A percentile compares a stretch with the other conserved stretches of the same genome.
Conservation (phyloP, 805 yeast species). For the Candida germanica region DNA sequence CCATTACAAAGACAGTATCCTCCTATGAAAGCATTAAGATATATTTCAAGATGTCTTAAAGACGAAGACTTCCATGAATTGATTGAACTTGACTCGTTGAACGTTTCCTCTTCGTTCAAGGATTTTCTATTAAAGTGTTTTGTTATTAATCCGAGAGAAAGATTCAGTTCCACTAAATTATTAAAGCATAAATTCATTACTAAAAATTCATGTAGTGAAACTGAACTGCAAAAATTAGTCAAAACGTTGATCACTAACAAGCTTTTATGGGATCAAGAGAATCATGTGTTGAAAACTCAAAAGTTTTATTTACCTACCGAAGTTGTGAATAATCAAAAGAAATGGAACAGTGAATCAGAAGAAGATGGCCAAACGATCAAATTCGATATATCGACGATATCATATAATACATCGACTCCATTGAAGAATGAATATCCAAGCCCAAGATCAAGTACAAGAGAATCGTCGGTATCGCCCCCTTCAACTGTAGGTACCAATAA, state of each 20-base stretch:
- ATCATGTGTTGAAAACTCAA: conserved; percentile 28
- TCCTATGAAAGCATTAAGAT: conserved; percentile 45
- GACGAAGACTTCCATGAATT: conserved; percentile 29
- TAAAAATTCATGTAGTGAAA: conserved; percentile 10
- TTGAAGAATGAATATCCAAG: conserved; percentile 12
- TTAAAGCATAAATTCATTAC: conserved; percentile 33
- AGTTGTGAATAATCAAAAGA: conserved; percentile 27
- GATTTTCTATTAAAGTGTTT: conserved; percentile 36
- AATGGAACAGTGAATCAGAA: conserved; percentile 19
- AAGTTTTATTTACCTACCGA: conserved; percentile 39
- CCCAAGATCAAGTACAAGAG: conserved; percentile 17
- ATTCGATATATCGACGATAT: conserved; percentile 37
- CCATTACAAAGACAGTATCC: conserved; percentile 48
- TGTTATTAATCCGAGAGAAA: conserved; percentile 27
- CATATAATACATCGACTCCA: conserved; percentile 7
- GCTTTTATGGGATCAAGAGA: conserved; percentile 38
- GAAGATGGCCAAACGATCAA: conserved; percentile 18
- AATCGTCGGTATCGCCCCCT: conserved; percentile 20
- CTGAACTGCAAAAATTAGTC: conserved; percentile 16
- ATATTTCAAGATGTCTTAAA: conserved; percentile 29
- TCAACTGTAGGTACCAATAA: conserved; percentile 1
- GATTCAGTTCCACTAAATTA: conserved; percentile 31
- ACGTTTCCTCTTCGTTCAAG: conserved; percentile 22
- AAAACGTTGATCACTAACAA: conserved; percentile 33
- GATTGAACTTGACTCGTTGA: conserved; percentile 22